Base-by-base conservation (phyloP, 2,329 filamentous ascomycete species). In the Plectosphaerella cucumerina region DNA sequence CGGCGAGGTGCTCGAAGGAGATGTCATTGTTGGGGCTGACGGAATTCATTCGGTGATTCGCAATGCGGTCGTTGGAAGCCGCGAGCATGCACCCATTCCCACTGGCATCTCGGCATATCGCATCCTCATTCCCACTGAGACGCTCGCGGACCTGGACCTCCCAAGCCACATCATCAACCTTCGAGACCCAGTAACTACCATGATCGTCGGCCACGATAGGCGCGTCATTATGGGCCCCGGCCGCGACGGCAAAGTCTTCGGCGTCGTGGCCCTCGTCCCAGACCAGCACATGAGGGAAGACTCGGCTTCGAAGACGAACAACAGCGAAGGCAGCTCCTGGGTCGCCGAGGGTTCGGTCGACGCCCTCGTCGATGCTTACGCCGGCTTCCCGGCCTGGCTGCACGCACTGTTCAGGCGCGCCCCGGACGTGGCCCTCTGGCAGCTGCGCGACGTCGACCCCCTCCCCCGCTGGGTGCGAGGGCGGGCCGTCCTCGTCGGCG, bases 201-300 rank as follows among this genome's bases (percentile, higher is more conserved):
- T 77, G 74, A 61, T 77, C 2, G 60, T 76, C 50, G 72, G 66
- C 0, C 68, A 74, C 26, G 63, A 70, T 23, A 60, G 65, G 18
- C 62, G 71, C 14, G 55, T 73, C n/a, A 67, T 77, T 34, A 74
- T 76, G 70, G 73, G 73, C 3, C 73, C 73, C 2, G 71, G 67
- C 1, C 60, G 74, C 6, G 59, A 68, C 14, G 69, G 68, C 0
- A 60, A 66, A 4, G 55, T 76, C 0, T 74, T 70, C 53, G 69
- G 73, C 35, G 64, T 77, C 35, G 69, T 74, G 5, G 69, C 68
- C 0, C 56, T 77, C 6, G 71, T 77, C 0, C 73, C 73, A 0
- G 71, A 76, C 56, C 67, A 69, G 17, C 54, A 65, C 43, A 68
- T 72, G 60, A 61, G 68, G 9, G 71, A 73, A 49, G 26, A 31